A percentile compares a stretch with the other conserved stretches of the same genome.
Conservation (phyloP, 2,329 filamentous ascomycete species). For the Venturia asperata region DNA sequence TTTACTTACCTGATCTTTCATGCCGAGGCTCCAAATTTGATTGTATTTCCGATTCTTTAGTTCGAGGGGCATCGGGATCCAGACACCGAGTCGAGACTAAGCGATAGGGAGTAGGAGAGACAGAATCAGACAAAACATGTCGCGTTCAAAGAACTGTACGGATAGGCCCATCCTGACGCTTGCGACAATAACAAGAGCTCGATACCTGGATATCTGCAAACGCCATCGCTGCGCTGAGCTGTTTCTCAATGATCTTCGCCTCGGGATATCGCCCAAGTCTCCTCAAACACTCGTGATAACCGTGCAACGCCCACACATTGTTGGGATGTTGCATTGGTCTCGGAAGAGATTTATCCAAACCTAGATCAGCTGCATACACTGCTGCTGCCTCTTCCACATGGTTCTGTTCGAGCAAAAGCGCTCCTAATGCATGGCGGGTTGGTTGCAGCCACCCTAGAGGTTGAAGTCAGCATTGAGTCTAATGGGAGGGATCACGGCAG, state of each 20-base stretch:
- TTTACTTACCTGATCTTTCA: no score
- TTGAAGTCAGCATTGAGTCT: neutral
- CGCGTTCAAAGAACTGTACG: neutral
- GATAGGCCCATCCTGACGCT: neutral
- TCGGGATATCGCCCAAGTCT: slow-evolving; percentile 46
- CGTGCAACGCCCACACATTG: slow-evolving; percentile 70
- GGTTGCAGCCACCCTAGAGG: slow-evolving; percentile 62
- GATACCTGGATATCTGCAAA: slow-evolving; percentile 53
- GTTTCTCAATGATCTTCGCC: slow-evolving; percentile 41
- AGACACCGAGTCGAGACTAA: neutral
- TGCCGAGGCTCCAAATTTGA: no score
- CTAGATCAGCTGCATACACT: slow-evolving; percentile 36
- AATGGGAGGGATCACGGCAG: neutral
- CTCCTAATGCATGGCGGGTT: slow-evolving; percentile 62
- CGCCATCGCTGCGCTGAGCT: slow-evolving; percentile 47
- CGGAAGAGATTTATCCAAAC: slow-evolving; percentile 47
- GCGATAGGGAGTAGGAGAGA: neutral
- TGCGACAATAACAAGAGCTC: slow-evolving; percentile 53
- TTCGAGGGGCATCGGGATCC: neutral
- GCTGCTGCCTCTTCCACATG: slow-evolving; percentile 32
- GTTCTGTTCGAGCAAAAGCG: slow-evolving; percentile 62
- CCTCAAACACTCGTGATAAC: slow-evolving; percentile 62
- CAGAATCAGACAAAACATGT: neutral
- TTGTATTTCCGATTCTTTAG: neutral
- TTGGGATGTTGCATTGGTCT: slow-evolving; percentile 60